phyloP scores from a whole-genome alignment of 768 basidiomycete genomes.

The Psilocybe subaeruginosa region DNA sequence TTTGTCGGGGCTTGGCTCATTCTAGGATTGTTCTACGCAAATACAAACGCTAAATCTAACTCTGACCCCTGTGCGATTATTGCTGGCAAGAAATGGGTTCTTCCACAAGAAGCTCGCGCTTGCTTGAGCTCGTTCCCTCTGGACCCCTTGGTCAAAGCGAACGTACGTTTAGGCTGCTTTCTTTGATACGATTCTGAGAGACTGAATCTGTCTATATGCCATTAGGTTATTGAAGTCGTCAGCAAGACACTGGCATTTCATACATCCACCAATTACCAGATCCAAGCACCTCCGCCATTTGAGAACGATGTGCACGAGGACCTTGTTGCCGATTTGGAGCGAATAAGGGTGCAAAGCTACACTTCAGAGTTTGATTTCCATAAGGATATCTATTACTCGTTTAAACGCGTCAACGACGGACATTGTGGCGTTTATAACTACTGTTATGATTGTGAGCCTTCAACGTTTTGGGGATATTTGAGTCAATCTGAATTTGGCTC shows the following conservation, averaged over 20 bases:
- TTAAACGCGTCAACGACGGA: constrained; percentile 60
- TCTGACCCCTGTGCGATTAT: constrained; percentile 55
- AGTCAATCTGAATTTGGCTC: constrained; percentile 6
- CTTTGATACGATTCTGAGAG: not conserved
- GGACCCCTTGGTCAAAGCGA: constrained; percentile 47
- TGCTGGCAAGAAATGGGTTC: constrained; percentile 57
- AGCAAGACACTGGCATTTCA: constrained; percentile 64
- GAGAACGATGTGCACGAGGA: constrained; percentile 59
- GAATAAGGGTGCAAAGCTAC: constrained; percentile 47
- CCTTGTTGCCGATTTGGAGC: constrained; percentile 48
- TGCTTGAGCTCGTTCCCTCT: constrained; percentile 55
- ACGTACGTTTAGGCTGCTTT: constrained; percentile 36
- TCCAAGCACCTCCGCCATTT: constrained; percentile 56
- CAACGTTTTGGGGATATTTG: not conserved
- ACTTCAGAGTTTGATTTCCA: constrained; percentile 58
- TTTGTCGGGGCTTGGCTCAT: constrained; percentile 3
- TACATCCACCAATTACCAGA: constrained; percentile 63
- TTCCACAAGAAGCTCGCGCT: constrained; percentile 51
- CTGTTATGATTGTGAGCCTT: constrained; percentile 23
- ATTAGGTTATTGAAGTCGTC: constrained; percentile 57
- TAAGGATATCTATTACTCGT: constrained; percentile 52
- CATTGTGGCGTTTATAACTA: constrained; percentile 43
- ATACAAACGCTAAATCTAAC: constrained; percentile 3
- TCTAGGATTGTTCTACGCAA: constrained; percentile 4
- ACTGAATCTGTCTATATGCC: not conserved